Evolutionary conservation across 805 yeast genomes (phyloP).

Genomic region (Zygosaccharomyces pseudorouxii): DNA sequence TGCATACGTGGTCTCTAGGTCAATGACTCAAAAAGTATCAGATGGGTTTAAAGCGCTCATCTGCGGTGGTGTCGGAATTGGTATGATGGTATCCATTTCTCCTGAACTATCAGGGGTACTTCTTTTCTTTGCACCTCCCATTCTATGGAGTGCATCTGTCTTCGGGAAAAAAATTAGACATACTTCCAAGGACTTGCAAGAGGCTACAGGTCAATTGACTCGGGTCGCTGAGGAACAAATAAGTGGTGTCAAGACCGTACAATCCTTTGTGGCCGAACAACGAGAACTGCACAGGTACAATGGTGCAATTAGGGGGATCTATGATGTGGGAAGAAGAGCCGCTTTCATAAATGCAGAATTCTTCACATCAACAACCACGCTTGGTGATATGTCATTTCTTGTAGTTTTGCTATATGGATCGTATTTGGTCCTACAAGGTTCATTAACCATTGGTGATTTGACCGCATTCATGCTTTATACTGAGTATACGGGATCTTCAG

Average conservation of each 20-base stretch:
- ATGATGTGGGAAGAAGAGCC: conserved; percentile 69
- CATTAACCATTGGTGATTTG: conserved; percentile 79
- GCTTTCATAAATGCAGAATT: conserved; percentile 76
- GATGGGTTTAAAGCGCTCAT: conserved; percentile 85
- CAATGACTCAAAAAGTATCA: conserved; percentile 84
- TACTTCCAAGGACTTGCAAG: conserved; percentile 75
- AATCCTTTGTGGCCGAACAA: conserved; percentile 84
- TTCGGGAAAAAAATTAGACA: conserved; percentile 79
- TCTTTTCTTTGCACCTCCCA: conserved; percentile 75
- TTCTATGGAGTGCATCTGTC: conserved; percentile 67
- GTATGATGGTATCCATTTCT: conserved; percentile 87
- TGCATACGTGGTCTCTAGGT: conserved; percentile 81
- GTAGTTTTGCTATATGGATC: conserved; percentile 79
- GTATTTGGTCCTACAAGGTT: conserved; percentile 68
- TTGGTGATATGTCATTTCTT: conserved; percentile 80
- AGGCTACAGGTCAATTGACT: conserved; percentile 79
- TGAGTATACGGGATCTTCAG: conserved; percentile 87
- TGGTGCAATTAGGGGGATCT: conserved; percentile 59
- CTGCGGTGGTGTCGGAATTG: conserved; percentile 77
- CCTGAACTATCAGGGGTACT: conserved; percentile 76
- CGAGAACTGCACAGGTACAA: conserved; percentile 75
- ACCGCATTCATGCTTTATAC: conserved; percentile 94
- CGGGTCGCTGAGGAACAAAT: conserved; percentile 91
- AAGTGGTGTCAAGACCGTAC: conserved; percentile 82
- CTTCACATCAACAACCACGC: conserved; percentile 69